A percentile compares a stretch with the other conserved stretches of the same genome.
Evolutionary conservation across 441 rosid genomes (phyloP).

Genomic region (Erodium moschatum): DNA sequence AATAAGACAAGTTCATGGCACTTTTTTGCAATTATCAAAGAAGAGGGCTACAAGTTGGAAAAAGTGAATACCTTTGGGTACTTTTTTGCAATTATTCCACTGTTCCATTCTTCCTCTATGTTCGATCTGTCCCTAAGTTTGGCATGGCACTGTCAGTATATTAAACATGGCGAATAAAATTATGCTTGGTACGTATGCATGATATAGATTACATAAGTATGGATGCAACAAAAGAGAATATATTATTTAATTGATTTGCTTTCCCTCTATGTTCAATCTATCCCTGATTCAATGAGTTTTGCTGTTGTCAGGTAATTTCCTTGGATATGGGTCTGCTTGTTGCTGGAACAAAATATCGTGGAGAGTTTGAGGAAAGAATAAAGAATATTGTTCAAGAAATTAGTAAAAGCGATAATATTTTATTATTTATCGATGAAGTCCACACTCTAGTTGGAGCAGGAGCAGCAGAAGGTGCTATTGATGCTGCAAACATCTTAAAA

Average conservation of each 20-base stretch:
- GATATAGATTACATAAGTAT: no score
- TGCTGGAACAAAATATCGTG: conserved; percentile 96
- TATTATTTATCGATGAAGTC: conserved; percentile 89
- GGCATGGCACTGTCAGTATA: not conserved
- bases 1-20: no score
- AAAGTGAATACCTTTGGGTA: no score
- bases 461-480: conserved; percentile 31
- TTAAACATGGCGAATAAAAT: not conserved
- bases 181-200: no score
- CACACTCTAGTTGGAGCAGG: conserved; percentile 92
- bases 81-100: no score
- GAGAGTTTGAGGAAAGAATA: conserved; percentile 92
- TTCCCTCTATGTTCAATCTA: no score
- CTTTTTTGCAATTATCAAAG: no score
- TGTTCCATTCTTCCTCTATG: no score
- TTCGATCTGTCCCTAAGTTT: no score
- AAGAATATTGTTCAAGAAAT: conserved; percentile 86
- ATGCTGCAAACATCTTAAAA: conserved; percentile 82
- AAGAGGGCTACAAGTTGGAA: no score
- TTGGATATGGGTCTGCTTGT: conserved; percentile 95
- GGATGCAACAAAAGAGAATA: no score
- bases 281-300: not conserved
- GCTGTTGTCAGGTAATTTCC: conserved; percentile 30
- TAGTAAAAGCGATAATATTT: conserved; percentile 64
- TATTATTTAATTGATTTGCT: no score